Evolutionary conservation across 2,329 filamentous ascomycete genomes (phyloP), one percentile per base, ranked within the genome.

Genomic region (Coniochaeta sp.): DNA sequence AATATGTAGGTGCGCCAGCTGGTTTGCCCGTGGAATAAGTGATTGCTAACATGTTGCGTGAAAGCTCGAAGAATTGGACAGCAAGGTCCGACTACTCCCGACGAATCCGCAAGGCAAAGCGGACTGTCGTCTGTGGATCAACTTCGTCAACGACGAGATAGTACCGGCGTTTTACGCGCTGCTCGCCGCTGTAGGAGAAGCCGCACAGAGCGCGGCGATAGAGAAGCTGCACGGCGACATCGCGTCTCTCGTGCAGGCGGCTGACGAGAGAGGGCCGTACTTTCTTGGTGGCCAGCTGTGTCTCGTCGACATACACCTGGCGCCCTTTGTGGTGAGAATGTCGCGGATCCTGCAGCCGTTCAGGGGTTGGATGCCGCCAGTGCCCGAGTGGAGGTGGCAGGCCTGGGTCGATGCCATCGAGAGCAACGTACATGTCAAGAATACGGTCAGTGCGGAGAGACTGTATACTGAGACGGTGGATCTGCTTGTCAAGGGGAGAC

Each of bases 121-220:
- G 1, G 85, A 89, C 60, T 91, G 86, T 61, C 84, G 91, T 50
- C 74, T 95, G 10, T 96, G 91, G 91, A 81, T 86, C 28, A 89
- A 93, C 65, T 90, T 95, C 76, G 86, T 93, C 69, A 92, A 95
- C 70, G 82, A 87, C 34, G 81, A 87, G 64, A 85, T 96, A 59
- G 83, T 96, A 1, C 89, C 91, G 0, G 76, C 79, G 12, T 96
- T 96, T 77, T 93, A 91, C 73, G 81, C 82, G 36, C 80, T 92
- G 19, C 79, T 95, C 0, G 86, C 88, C 72, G 83, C 86, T 1
- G 82, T 87, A 64, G 83, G 89, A 16, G 66, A 74, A 19, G 66
- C 78, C 16, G 82, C 85, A 62, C 88, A 89, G 66, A 71, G 81
- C 12, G 76, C 82, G 52, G 76, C 82, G 64, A 83, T 83, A 0